Evolutionary conservation across 345 rosid species (phyloP).

Genomic region (Chamaenerion angustifolium): DNA sequence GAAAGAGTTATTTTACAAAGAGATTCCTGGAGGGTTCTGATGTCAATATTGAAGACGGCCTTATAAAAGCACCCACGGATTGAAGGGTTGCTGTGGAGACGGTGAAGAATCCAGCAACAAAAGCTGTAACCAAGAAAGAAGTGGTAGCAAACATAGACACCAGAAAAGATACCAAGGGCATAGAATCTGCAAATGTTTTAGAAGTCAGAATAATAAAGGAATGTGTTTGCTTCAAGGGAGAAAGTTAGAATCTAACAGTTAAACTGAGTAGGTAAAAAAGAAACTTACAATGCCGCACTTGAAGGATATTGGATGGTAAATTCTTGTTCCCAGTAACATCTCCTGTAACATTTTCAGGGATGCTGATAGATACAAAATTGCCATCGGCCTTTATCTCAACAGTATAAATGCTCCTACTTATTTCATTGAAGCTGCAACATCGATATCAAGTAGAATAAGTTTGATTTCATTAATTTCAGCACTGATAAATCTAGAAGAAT

Average conservation of each 20-base stretch:
- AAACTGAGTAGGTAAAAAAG: too few species aligned
- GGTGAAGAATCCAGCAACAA: conserved; percentile 58
- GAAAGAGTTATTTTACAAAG: conserved; percentile 35
- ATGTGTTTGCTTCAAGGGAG: neutral
- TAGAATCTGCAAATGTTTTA: conserved; percentile 38
- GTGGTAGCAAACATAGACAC: conserved; percentile 36
- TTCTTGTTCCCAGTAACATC: conserved; percentile 88
- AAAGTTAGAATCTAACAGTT: too few species aligned
- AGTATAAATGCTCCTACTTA: conserved; percentile 43
- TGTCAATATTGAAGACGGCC: conserved; percentile 34
- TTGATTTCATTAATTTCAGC: neutral
- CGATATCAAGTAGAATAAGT: neutral
- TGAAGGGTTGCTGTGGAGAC: conserved; percentile 72
- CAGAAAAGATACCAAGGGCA: conserved; percentile 38
- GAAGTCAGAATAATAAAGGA: neutral
- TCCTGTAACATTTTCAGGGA: conserved; percentile 67
- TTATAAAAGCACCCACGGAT: conserved; percentile 49
- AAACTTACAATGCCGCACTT: conserved; percentile 67
- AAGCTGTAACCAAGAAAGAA: conserved; percentile 39
- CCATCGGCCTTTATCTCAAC: conserved; percentile 48
- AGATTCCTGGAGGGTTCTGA: conserved; percentile 68
- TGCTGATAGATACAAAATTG: conserved; percentile 28
- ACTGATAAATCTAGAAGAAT: too few species aligned
- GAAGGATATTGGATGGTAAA: conserved; percentile 53
- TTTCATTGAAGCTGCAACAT: conserved; percentile 53